phyloP scores from a whole-genome alignment of 495 filamentous ascomycete species.

The Lasiosphaeria miniovina region DNA sequence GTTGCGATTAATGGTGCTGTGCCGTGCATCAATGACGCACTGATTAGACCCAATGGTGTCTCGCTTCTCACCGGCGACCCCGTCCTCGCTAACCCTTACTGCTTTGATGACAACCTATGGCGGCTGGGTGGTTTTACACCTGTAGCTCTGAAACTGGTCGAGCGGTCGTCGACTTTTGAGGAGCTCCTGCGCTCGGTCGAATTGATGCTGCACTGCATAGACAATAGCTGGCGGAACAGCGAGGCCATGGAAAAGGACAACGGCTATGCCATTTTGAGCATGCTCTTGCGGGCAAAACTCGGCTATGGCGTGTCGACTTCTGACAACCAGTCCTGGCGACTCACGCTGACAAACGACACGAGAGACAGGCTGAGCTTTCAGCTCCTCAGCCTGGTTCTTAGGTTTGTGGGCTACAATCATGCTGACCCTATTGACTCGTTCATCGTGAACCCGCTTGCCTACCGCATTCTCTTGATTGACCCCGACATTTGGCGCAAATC shows the following conservation, averaged over 20 bases:
- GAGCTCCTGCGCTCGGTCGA: slow-evolving; percentile 73
- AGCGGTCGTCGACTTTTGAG: slow-evolving; percentile 65
- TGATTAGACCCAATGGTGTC: slow-evolving; percentile 72
- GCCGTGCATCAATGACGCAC: slow-evolving; percentile 83
- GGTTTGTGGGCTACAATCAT: slow-evolving; percentile 82
- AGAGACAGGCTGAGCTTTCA: slow-evolving; percentile 63
- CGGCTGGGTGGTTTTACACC: slow-evolving; percentile 82
- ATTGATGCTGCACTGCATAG: slow-evolving; percentile 77
- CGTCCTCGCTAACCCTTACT: slow-evolving; percentile 72
- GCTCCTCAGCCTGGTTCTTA: slow-evolving; percentile 71
- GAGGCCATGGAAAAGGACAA: slow-evolving; percentile 97
- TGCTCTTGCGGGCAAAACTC: slow-evolving; percentile 73
- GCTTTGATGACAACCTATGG: slow-evolving; percentile 92
- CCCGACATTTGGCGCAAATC: slow-evolving; percentile 87
- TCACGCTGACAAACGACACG: slow-evolving; percentile 48
- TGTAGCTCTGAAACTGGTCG: slow-evolving; percentile 77
- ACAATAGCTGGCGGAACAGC: slow-evolving; percentile 93
- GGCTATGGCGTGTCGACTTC: slow-evolving; percentile 46
- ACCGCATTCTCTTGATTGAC: slow-evolving; percentile 86
- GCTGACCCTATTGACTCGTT: slow-evolving; percentile 76
- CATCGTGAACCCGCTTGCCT: slow-evolving; percentile 93
- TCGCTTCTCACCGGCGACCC: slow-evolving; percentile 81
- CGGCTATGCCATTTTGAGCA: slow-evolving; percentile 84
- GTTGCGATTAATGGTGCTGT: slow-evolving; percentile 86
- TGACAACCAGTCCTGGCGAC: slow-evolving; percentile 38